These are phyloP conservation scores for Chenopodium album DNA, from an alignment of 148 eudicot species.

Conservation along the genomic window DNA sequence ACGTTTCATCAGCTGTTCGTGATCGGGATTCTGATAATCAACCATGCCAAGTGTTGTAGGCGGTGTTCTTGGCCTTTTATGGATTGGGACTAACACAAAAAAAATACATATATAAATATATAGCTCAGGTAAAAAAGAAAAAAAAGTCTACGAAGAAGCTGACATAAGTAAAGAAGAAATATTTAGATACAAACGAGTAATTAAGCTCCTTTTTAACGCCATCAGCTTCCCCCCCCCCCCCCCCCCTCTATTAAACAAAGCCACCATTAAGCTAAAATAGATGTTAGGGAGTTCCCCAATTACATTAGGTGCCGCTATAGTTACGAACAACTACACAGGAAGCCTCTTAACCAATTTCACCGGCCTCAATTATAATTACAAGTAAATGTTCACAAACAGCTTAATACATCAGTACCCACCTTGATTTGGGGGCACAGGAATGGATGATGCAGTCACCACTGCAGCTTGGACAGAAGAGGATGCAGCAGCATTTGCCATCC, in stretches of 20 bases:
- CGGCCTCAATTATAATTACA: constrained; percentile 1
- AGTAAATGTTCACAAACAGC: neutral
- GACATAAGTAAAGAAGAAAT: neutral
- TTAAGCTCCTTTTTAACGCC: neutral
- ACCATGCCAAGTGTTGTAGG: constrained; percentile 63
- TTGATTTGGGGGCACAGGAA: constrained; percentile 74
- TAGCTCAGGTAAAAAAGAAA: neutral
- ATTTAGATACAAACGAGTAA: neutral
- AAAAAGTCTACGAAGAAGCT: neutral
- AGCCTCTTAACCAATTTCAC: neutral
- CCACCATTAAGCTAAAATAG: neutral
- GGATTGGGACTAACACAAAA: constrained; percentile 47
- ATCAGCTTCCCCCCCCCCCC: neutral
- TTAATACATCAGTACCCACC: constrained; percentile 39
- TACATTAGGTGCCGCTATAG: neutral
- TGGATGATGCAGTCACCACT: constrained; percentile 81
- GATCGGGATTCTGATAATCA: constrained; percentile 81
- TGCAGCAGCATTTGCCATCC: constrained; percentile 90
- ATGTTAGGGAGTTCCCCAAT: neutral
- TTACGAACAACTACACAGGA: neutral
- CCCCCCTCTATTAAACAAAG: neutral
- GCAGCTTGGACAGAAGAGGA: constrained; percentile 94
- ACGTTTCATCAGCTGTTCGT: constrained; percentile 87
- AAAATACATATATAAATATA: neutral
- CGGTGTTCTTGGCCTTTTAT: constrained; percentile 74